Evolutionary conservation across 2,329 filamentous ascomycete species (phyloP).

Genomic region (Apiospora marii): DNA sequence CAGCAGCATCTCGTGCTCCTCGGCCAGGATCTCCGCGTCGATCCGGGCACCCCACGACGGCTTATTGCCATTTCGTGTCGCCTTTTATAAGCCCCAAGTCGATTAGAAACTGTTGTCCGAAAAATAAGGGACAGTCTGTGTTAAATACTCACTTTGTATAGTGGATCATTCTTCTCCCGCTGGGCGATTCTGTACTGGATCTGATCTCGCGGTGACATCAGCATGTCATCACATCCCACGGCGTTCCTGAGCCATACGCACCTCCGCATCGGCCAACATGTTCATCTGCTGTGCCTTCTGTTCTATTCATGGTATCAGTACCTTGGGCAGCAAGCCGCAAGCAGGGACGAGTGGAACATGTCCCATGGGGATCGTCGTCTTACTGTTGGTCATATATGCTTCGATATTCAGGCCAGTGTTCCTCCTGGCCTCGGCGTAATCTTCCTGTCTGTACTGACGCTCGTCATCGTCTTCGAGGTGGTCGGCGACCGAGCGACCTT

Average conservation of each 20-base stretch:
- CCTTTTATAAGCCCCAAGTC: constrained; percentile 28
- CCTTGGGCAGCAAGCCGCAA: too few species aligned
- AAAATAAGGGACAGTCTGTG: not conserved
- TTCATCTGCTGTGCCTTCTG: not conserved
- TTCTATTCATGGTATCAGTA: not conserved
- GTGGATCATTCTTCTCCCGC: constrained; percentile 38
- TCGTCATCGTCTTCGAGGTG: constrained; percentile 10
- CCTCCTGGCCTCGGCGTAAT: not conserved
- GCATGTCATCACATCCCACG: not conserved
- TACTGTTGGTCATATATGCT: constrained; percentile 1
- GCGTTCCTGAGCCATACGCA: not conserved
- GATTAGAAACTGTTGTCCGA: not conserved
- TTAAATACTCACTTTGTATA: constrained; percentile 33
- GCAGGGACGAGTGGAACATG: not conserved
- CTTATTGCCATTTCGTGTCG: constrained; percentile 37
- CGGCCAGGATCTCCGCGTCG: constrained; percentile 39
- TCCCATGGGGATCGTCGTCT: not conserved
- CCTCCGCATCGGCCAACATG: not conserved
- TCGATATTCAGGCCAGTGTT: constrained; percentile 9
- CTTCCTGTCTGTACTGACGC: not conserved
- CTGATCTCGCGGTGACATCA: constrained; percentile 23
- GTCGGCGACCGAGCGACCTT: not conserved
- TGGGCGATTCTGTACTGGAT: constrained; percentile 33
- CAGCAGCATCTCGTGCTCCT: constrained; percentile 37
- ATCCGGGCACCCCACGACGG: constrained; percentile 37